These are phyloP conservation scores for Daldinia childiae DNA, from an alignment of 495 filamentous ascomycete species.

Conservation along the genomic window DNA sequence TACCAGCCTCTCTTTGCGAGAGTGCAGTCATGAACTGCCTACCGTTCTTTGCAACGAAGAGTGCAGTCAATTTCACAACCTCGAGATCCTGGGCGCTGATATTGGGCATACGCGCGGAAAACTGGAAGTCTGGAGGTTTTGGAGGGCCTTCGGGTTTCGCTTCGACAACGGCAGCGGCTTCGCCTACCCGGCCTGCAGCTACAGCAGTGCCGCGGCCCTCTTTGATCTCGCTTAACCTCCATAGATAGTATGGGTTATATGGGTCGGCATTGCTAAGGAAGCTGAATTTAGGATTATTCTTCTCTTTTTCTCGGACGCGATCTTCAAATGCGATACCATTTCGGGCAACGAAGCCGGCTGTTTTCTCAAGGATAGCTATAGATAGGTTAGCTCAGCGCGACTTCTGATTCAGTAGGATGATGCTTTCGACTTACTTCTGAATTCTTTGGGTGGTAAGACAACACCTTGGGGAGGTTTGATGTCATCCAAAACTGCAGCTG, in stretches of 20 bases:
- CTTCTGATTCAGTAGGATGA: not conserved
- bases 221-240: constrained; percentile 86
- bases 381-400: constrained; percentile 68
- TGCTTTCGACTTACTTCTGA: constrained; percentile 37
- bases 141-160: constrained; percentile 83
- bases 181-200: constrained; percentile 77
- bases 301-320: constrained; percentile 86
- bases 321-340: constrained; percentile 88
- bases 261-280: constrained; percentile 84
- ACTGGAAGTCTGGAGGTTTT: constrained; percentile 89
- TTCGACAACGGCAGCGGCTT: constrained; percentile 61
- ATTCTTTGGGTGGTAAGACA: constrained; percentile 76
- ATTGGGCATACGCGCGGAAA: constrained; percentile 96
- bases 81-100: constrained; percentile 96
- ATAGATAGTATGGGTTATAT: constrained; percentile 88
- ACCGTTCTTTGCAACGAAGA: constrained; percentile 91
- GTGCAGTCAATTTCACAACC: constrained; percentile 86
- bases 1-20: constrained; percentile 85
- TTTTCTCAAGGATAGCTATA: constrained; percentile 88
- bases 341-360: constrained; percentile 90
- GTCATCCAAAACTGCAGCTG: constrained; percentile 58
- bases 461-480: constrained; percentile 83
- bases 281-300: constrained; percentile 87
- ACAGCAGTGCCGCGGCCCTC: constrained; percentile 83
- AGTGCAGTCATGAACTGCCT: constrained; percentile 88